Evolutionary conservation across 768 basidiomycete genomes (phyloP).

Genomic region (Hydnomerulius pinastri): DNA sequence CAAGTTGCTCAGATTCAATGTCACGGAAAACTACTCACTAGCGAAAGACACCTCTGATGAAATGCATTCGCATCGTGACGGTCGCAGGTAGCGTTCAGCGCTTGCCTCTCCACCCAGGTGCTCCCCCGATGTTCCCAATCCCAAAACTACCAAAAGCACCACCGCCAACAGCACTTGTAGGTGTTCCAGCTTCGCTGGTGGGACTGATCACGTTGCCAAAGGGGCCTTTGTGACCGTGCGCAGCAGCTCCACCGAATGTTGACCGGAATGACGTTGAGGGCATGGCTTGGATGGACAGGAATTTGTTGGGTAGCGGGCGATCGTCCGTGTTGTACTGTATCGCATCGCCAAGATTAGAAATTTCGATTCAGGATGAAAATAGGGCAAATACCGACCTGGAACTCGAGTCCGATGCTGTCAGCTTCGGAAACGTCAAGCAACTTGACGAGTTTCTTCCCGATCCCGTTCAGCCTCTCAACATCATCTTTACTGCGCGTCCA

Average conservation of each 20-base stretch:
- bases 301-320: slow-evolving; percentile 78
- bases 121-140: slow-evolving; percentile 41
- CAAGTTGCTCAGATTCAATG: too few species aligned
- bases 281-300: slow-evolving; percentile 73
- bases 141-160: slow-evolving; percentile 53
- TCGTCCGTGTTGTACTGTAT: slow-evolving; percentile 85
- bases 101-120: slow-evolving; percentile 24
- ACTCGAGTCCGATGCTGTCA: slow-evolving; percentile 85
- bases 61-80: slow-evolving; percentile 23
- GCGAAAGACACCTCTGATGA: not conserved
- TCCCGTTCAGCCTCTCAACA: slow-evolving; percentile 78
- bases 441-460: slow-evolving; percentile 83
- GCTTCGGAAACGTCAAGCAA: slow-evolving; percentile 82
- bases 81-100: too few species aligned
- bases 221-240: slow-evolving; percentile 23
- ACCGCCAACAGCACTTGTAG: slow-evolving; percentile 29
- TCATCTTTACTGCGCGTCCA: slow-evolving; percentile 90
- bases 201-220: slow-evolving; percentile 21
- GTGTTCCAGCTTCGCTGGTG: slow-evolving; percentile 22
- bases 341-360: not conserved
- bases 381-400: slow-evolving; percentile 61
- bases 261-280: slow-evolving; percentile 69
- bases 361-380: not conserved
- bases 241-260: slow-evolving; percentile 50
- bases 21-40: too few species aligned